Base-by-base conservation (phyloP, 1,139 yeast species). In the Suhomyces guaymorum region DNA sequence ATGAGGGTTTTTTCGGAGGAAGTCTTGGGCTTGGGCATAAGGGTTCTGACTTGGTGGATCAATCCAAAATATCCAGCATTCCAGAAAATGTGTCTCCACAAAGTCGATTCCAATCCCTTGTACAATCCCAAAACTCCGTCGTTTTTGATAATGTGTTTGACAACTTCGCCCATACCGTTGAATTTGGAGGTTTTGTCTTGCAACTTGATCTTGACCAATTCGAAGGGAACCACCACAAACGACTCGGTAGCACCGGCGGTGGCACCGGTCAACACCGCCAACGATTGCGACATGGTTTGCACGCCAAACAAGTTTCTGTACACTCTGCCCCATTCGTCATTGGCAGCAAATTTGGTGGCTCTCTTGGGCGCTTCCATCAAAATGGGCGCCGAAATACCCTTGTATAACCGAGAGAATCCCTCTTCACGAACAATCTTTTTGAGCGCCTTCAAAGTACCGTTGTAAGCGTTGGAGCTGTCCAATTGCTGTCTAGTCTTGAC, bases 301-400 rank as follows among this genome's bases (percentile, higher is more conserved):
- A 84, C 75, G 30, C 89, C 95, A 61, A 92, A 90, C 28, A 69
- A 56, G 27, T 70, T 70, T 49, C 80, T 77, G 75, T 90, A 92
- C 52, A 90, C 63, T 61, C 85, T 82, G 37, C 96, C 95, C 86
- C 96, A 92, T 62, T 89, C 92, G 59, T 94, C 98, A 59, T 94
- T 92, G 44, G 97, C 97, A 36, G 97, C 97, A 57, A 92, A 92
- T 66, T 92, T 92, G 47, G 96, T 90, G 28, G 98, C 98, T 70
- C 90, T 73, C 74, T 92, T 92, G 44, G 98, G 98, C n/a, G 98
- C 98, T 61, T 92, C 99, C 98, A 92, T 92, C 55, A 92, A 73
- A 51, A 92, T 87, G 29, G 99, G 99, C 12, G 98, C 97, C 19
- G 84, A 69, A 51, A 92, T 92, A 47, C 98, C 98, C 60, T 90